Evolutionary conservation across 192 early-diverging fungal genomes (phyloP).

Genomic region (Jimgerdemannia flammicorona): DNA sequence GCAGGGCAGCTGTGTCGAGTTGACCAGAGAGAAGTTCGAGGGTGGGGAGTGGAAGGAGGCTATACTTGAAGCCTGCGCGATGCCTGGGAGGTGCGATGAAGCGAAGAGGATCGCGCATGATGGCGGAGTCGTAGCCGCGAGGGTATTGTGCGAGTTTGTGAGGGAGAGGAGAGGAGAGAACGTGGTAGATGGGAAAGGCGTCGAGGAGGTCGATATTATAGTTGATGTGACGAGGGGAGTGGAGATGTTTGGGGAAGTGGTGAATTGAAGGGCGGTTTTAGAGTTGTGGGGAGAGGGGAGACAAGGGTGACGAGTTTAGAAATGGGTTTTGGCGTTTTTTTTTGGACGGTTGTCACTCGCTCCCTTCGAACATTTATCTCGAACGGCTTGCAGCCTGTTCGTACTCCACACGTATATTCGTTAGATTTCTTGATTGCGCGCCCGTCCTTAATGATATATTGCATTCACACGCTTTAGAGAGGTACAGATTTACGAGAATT

Average conservation of each 20-base stretch:
- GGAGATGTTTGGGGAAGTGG: neutral
- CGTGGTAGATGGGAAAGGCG: neutral
- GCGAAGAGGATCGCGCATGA: conserved; percentile 30
- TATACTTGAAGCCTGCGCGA: conserved; percentile 33
- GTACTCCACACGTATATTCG: too few relatives aligned
- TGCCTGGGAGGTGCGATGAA: conserved; percentile 23
- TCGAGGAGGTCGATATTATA: neutral
- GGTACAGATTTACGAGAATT: too few relatives aligned
- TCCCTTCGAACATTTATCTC: too few relatives aligned
- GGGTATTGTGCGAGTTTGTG: conserved; percentile 27
- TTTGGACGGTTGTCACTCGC: too few relatives aligned
- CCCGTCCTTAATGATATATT: too few relatives aligned
- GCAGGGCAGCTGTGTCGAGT: conserved; percentile 51
- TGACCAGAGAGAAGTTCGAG: conserved; percentile 52
- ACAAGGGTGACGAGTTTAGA: too few relatives aligned
- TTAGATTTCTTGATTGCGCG: too few relatives aligned
- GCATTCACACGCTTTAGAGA: too few relatives aligned
- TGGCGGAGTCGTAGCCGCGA: conserved; percentile 39
- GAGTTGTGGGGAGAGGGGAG: too few relatives aligned
- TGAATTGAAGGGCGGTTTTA: neutral
- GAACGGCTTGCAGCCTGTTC: too few relatives aligned
- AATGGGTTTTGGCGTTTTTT: too few relatives aligned
- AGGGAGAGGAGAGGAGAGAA: conserved; percentile 16
- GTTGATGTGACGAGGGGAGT: neutral
- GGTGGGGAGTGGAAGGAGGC: conserved; percentile 45